These are phyloP conservation scores for Krasilnikovozyma curviuscula DNA, from an alignment of 768 basidiomycete genomes.

Conservation along the genomic window DNA sequence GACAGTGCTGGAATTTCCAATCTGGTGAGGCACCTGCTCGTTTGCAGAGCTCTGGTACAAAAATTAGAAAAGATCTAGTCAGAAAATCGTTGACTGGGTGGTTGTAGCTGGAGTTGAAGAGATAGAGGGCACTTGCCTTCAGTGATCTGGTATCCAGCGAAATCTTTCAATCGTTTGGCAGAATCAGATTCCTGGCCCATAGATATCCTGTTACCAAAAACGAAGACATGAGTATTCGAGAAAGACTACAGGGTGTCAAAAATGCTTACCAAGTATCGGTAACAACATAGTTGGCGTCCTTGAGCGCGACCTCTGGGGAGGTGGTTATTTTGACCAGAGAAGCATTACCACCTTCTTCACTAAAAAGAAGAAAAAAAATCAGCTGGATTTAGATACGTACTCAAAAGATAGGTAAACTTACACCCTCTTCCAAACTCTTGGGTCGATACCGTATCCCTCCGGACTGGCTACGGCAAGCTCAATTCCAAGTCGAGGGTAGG, in stretches of 20 bases:
- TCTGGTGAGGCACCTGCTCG: constrained; percentile 18
- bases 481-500: constrained; percentile 79
- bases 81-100: neutral
- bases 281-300: constrained; percentile 78
- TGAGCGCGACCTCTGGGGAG: constrained; percentile 60
- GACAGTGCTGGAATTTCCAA: constrained; percentile 69
- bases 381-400: too few species aligned
- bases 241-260: constrained; percentile 14
- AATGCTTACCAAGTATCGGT: constrained; percentile 76
- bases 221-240: neutral
- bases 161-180: constrained; percentile 61
- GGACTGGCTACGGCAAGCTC: constrained; percentile 69
- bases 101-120: neutral
- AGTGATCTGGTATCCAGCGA: constrained; percentile 84
- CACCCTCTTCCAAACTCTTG: constrained; percentile 58
- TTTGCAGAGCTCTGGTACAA: constrained; percentile 6
- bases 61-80: neutral
- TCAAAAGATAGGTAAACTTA: too few species aligned
- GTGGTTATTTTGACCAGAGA: constrained; percentile 22
- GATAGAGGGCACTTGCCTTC: constrained; percentile 29
- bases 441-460: constrained; percentile 30
- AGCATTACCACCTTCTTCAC: constrained; percentile 19
- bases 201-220: constrained; percentile 49
- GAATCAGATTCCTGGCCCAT: constrained; percentile 98
- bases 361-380: constrained; percentile 1